phyloP scores from a whole-genome alignment of 108 stramenopile genomes.

The Aureococcus anophagefferens region DNA sequence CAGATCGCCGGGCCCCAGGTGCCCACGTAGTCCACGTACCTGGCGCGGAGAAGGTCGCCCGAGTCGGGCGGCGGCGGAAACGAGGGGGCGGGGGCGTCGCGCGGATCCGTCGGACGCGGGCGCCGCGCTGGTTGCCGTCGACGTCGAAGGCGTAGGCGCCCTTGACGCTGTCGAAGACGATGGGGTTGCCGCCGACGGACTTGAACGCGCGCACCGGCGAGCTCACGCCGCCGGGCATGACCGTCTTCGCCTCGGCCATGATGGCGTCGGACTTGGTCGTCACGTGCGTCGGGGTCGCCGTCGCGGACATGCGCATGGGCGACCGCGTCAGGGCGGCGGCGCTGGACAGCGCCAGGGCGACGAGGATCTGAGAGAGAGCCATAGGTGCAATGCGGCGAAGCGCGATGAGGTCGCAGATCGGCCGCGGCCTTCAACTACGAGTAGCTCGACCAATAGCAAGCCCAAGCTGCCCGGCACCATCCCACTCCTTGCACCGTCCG shows the following conservation, averaged over 20 bases:
- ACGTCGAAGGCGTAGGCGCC: conserved; percentile 97
- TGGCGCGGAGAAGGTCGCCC: too few species aligned
- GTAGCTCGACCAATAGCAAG: too few species aligned
- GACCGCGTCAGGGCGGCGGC: background rate
- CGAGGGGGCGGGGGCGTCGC: too few species aligned
- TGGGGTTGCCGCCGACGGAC: conserved; percentile 91
- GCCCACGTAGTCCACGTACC: conserved; percentile 74
- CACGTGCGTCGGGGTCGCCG: background rate
- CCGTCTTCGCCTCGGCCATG: conserved; percentile 31
- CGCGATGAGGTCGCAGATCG: too few species aligned
- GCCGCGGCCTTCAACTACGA: too few species aligned
- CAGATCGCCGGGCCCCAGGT: conserved; percentile 97
- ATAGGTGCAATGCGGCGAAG: too few species aligned
- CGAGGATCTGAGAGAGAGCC: too few species aligned
- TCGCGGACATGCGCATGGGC: background rate
- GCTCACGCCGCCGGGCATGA: conserved; percentile 97
- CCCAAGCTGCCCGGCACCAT: too few species aligned
- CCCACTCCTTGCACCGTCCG: too few species aligned
- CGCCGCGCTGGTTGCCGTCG: conserved; percentile 90
- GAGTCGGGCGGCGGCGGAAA: too few species aligned
- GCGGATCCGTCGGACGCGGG: conserved; percentile 4
- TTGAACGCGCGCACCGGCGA: conserved; percentile 97
- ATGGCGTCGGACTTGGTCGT: conserved; percentile 32
- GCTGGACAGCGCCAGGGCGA: background rate
- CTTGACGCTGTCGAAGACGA: conserved; percentile 92